phyloP scores from a whole-genome alignment of 208 protist species.

The Acanthamoeba sp. region DNA sequence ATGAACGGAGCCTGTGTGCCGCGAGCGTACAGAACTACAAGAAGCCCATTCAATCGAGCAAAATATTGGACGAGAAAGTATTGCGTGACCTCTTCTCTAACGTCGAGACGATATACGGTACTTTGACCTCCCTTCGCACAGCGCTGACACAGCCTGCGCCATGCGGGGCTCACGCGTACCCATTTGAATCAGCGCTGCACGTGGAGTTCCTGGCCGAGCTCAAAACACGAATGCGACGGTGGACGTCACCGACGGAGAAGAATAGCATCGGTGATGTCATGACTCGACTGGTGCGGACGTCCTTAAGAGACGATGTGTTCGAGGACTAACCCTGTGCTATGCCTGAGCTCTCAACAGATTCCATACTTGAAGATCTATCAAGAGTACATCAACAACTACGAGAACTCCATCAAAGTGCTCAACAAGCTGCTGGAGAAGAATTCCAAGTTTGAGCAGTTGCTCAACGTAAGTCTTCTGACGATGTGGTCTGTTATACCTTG shows the following conservation, averaged over 20 bases:
- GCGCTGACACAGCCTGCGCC: not conserved
- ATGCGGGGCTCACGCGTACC: not conserved
- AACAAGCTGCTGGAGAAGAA: conserved; percentile 59
- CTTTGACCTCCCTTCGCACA: not conserved
- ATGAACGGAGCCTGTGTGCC: not conserved
- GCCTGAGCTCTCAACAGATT: not conserved
- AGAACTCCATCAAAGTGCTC: conserved; percentile 18
- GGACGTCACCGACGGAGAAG: conserved; percentile 35
- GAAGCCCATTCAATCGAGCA: conserved; percentile 33
- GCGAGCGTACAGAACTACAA: conserved; percentile 3
- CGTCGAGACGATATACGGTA: conserved; percentile 19
- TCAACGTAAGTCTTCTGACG: not conserved
- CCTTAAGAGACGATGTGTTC: not conserved
- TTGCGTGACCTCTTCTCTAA: conserved; percentile 30
- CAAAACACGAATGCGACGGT: conserved; percentile 28
- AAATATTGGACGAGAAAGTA: conserved; percentile 25
- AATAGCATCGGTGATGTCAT: conserved; percentile 52
- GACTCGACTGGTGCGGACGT: not conserved
- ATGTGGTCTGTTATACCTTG: not conserved
- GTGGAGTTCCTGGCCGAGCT: conserved; percentile 5
- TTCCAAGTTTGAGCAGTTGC: conserved; percentile 20
- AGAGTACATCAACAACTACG: conserved; percentile 66
- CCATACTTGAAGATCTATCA: conserved; percentile 66
- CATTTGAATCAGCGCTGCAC: not conserved
- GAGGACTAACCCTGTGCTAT: not conserved